phyloP scores from a whole-genome alignment of 176 grass and related monocot genomes.

The Phoenix roebelenii region DNA sequence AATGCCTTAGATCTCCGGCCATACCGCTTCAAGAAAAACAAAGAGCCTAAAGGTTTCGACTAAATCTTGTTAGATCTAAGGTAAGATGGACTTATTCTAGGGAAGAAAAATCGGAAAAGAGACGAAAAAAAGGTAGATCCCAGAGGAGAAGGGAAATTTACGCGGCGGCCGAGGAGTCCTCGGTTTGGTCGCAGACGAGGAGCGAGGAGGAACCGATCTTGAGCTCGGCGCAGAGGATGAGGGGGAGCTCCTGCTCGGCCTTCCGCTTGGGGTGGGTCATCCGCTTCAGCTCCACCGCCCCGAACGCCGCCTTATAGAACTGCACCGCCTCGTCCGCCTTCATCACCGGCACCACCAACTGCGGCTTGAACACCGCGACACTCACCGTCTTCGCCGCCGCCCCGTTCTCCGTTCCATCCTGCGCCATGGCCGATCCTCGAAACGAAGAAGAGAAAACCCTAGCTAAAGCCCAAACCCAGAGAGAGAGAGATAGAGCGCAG shows the following conservation, averaged over 20 bases:
- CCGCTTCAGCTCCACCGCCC: constrained; percentile 40
- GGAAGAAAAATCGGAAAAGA: neutral
- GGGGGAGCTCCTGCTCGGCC: constrained; percentile 35
- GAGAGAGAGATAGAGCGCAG: too few relatives aligned
- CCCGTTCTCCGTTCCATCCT: constrained; percentile 14
- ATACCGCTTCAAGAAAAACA: neutral
- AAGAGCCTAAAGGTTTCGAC: neutral
- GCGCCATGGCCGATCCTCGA: neutral
- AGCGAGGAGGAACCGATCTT: constrained; percentile 32
- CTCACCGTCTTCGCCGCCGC: neutral
- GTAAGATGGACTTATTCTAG: neutral
- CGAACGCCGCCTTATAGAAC: constrained; percentile 66
- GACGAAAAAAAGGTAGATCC: too few relatives aligned
- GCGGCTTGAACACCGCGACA: constrained; percentile 26
- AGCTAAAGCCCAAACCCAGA: too few relatives aligned
- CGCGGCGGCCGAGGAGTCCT: constrained; percentile 14
- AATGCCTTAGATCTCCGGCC: neutral
- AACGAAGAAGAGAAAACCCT: too few relatives aligned
- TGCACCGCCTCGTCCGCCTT: constrained; percentile 41
- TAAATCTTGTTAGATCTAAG: neutral
- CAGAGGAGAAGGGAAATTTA: constrained; percentile 1
- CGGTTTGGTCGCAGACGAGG: constrained; percentile 36
- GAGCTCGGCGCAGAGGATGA: constrained; percentile 51
- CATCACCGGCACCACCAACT: constrained; percentile 31
- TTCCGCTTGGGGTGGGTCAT: constrained; percentile 48